Evolutionary conservation across 129 eudicot species (phyloP).

Genomic region (Tagetes erecta): DNA sequence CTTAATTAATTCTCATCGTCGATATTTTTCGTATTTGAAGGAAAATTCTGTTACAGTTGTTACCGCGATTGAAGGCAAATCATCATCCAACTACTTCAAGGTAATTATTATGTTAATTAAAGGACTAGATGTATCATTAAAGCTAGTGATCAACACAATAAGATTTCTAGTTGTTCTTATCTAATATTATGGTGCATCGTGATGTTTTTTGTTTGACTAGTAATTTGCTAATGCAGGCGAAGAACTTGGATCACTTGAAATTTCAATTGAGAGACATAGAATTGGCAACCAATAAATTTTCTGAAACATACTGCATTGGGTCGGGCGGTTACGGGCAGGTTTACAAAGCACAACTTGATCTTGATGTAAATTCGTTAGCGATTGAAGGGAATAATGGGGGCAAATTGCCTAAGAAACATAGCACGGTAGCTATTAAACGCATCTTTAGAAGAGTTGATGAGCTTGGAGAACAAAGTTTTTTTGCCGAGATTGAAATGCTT

Average conservation of each 20-base stretch:
- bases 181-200: too few species aligned
- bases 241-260: neutral
- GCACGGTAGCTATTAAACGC: conserved; percentile 1
- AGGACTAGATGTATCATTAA: too few species aligned
- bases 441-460: neutral
- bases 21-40: neutral
- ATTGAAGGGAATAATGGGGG: neutral
- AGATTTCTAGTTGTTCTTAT: too few species aligned
- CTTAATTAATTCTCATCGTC: neutral
- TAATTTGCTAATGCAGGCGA: neutral
- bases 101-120: neutral
- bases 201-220: too few species aligned
- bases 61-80: neutral
- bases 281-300: neutral
- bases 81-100: neutral
- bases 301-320: neutral
- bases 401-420: neutral
- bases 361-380: neutral
- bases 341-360: neutral
- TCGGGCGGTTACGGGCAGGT: neutral
- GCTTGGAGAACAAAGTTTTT: neutral
- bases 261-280: neutral
- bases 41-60: neutral
- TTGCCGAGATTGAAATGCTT: too few species aligned
- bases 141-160: too few species aligned